phyloP scores from a whole-genome alignment of 2,329 filamentous ascomycete genomes.

The Epichloe uncinata region DNA sequence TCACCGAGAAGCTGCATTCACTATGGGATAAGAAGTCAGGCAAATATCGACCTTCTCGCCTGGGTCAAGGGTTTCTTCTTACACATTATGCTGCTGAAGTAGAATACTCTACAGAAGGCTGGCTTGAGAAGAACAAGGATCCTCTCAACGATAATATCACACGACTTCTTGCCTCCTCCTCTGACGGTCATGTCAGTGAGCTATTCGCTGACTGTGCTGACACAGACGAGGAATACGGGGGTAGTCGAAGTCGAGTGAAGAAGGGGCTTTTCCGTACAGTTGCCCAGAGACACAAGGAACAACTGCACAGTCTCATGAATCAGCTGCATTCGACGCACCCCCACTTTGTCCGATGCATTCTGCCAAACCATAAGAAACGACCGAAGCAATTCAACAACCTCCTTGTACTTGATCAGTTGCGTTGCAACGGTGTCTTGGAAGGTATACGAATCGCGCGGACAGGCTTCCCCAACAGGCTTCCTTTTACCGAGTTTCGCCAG shows the following conservation, averaged over 20 bases:
- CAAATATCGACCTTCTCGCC: conserved; percentile 80
- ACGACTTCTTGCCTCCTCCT: conserved; percentile 68
- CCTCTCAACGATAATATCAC: conserved; percentile 96
- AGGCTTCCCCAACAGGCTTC: conserved; percentile 85
- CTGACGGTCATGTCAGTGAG: conserved; percentile 67
- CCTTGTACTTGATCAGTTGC: conserved; percentile 91
- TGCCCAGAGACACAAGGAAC: conserved; percentile 93
- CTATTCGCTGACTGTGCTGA: conserved; percentile 86
- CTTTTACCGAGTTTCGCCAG: conserved; percentile 87
- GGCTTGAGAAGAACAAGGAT: conserved; percentile 99
- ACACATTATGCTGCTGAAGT: conserved; percentile 98
- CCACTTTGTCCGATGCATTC: conserved; percentile 93
- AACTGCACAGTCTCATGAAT: conserved; percentile 89
- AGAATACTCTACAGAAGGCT: conserved; percentile 87
- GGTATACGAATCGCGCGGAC: conserved; percentile 95
- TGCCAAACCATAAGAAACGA: conserved; percentile 95
- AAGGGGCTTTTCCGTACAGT: conserved; percentile 95
- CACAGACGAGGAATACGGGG: conserved; percentile 56
- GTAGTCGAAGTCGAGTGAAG: conserved; percentile 71
- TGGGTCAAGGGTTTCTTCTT: conserved; percentile 85
- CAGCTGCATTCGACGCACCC: conserved; percentile 94
- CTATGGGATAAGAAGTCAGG: conserved; percentile 92
- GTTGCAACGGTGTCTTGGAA: conserved; percentile 98
- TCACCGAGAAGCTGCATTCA: conserved; percentile 94
- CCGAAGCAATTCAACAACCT: conserved; percentile 86